Percentiles rank a stretch among this genome's conserved stretches.
These are phyloP conservation scores for Zygosaccharomyces sapae DNA, from an alignment of 1,139 yeast species.

Conservation along the genomic window DNA sequence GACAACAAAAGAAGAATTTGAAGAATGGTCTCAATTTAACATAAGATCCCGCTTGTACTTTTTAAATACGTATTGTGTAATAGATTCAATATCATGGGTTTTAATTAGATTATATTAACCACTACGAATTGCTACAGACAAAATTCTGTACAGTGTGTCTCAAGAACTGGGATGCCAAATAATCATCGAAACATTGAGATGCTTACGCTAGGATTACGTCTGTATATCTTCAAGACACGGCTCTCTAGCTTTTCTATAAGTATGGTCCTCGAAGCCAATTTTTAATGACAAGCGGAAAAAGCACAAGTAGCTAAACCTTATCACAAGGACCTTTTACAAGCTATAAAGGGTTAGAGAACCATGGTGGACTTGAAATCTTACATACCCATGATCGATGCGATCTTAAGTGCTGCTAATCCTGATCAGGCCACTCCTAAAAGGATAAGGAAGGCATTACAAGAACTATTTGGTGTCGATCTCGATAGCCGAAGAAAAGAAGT, in stretches of 20 bases:
- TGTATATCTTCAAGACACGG: not conserved
- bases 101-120: not conserved
- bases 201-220: not conserved
- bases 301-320: not conserved
- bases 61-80: not conserved
- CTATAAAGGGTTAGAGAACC: not conserved
- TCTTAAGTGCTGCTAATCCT: constrained; percentile 67
- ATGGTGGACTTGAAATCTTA: constrained; percentile 39
- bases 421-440: constrained; percentile 68
- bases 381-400: constrained; percentile 71
- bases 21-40: constrained; percentile 31
- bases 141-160: no score
- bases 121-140: no score
- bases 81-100: not conserved
- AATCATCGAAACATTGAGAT: not conserved
- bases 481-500: constrained; percentile 52
- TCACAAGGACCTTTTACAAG: not conserved
- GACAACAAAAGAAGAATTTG: constrained; percentile 81
- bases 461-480: constrained; percentile 56
- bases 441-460: constrained; percentile 67
- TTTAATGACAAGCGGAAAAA: not conserved
- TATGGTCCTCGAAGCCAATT: not conserved
- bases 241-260: not conserved
- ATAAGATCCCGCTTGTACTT: not conserved
- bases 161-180: no score